These are phyloP conservation scores for Yarrowia phangngaensis DNA, from an alignment of 805 yeast genomes.

Conservation along the genomic window DNA sequence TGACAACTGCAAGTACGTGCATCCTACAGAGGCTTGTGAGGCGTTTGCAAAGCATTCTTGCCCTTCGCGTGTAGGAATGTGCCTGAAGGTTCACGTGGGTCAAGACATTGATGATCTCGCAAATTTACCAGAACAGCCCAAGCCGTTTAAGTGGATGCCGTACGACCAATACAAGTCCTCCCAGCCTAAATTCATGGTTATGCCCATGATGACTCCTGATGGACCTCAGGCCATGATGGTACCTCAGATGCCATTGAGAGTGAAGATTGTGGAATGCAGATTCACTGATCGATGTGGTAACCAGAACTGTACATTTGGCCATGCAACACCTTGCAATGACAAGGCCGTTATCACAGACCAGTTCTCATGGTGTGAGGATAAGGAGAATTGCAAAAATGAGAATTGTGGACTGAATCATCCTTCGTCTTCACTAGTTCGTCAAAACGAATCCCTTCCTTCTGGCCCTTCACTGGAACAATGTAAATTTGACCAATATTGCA, in stretches of 20 bases:
- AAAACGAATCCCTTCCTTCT: constrained; percentile 35
- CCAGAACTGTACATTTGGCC: constrained; percentile 81
- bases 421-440: constrained; percentile 54
- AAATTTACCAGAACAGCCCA: constrained; percentile 26
- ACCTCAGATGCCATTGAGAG: constrained; percentile 55
- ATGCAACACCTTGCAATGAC: constrained; percentile 82
- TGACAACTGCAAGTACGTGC: constrained; percentile 61
- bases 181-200: constrained; percentile 7
- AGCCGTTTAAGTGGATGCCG: constrained; percentile 13
- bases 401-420: constrained; percentile 77
- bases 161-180: constrained; percentile 3
- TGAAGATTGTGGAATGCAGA: constrained; percentile 52
- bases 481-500: constrained; percentile 71
- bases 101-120: constrained; percentile 50
- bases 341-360: constrained; percentile 59
- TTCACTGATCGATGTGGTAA: constrained; percentile 73
- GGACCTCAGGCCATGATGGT: constrained; percentile 37
- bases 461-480: constrained; percentile 74
- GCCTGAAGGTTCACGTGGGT: constrained; percentile 78
- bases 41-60: constrained; percentile 64
- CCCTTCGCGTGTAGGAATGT: constrained; percentile 74
- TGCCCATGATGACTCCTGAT: constrained; percentile 19
- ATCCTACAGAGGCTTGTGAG: constrained; percentile 73
- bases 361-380: constrained; percentile 72
- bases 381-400: constrained; percentile 58